Base-by-base conservation (phyloP, 1,284 basidiomycete species). In the Ganoderma lucidum region DNA sequence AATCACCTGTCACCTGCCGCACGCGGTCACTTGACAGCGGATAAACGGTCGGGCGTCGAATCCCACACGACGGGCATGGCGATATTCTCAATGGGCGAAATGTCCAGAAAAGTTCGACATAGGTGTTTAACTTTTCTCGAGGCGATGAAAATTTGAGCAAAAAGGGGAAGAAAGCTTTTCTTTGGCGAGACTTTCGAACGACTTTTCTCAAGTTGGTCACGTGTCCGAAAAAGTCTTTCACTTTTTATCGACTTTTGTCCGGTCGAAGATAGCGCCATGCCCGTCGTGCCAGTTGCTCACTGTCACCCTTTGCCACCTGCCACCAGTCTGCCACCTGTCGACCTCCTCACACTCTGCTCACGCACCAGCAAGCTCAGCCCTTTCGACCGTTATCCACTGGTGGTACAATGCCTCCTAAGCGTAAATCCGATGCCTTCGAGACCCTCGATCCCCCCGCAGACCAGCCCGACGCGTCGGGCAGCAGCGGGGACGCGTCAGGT, bases 401-500 rank as follows among this genome's bases (percentile, higher is more conserved):
- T 17, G 6, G 23, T 17, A 53, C 12, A 28, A 78, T 78, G 76
- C 62, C 75, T 0, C 74, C 75, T 30, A 80, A 80, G 64, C 78
- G 78, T 73, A 79, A 80, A 65, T 78, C 78, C 8, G 75, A 76
- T 63, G 74, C 68, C 35, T 53, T 76, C 39, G 75, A 74, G 64
- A 64, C 66, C n/a, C 69, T 66, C 37, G 70, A 71, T 28, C 53
- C 67, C 28, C 59, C 53, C 19, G 58, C 23, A 17, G 63, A 63
- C 35, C 17, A 62, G 28, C 48, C 65, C 30, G 70, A 70, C 23
- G 44, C 65, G 32, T 59, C 56, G 6, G 56, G 48, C 42, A 62
- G 39, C 45, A 62, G 39, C 23, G 65, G 69, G 55, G 53, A 65
- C 51, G 71, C 58, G 2, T 53, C 45, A 28, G 67, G 23, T 32